Percentiles rank a stretch among this genome's conserved stretches.
These are phyloP conservation scores for Jimgerdemannia lactiflua DNA, from an alignment of 192 early-diverging fungal species.

Conservation along the genomic window DNA sequence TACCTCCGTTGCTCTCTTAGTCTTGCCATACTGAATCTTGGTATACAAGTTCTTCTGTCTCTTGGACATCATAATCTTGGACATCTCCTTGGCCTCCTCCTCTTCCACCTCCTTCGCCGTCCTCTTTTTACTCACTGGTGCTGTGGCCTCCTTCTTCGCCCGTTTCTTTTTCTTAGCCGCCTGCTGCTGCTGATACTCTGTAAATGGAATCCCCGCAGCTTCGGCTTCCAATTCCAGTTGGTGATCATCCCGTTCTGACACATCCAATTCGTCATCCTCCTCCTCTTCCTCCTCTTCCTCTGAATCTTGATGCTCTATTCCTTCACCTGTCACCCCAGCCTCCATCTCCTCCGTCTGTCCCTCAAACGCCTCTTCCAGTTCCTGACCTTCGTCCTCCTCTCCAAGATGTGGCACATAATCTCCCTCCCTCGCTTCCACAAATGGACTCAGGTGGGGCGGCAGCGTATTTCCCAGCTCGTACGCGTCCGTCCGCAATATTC, in stretches of 20 bases:
- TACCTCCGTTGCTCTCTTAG: conserved; percentile 68
- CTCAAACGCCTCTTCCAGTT: conserved; percentile 51
- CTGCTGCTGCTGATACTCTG: conserved; percentile 56
- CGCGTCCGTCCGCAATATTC: conserved; percentile 54
- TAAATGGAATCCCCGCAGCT: conserved; percentile 62
- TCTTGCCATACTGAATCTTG: conserved; percentile 73
- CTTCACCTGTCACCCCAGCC: conserved; percentile 33
- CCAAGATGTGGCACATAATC: conserved; percentile 76
- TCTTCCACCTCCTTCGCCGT: conserved; percentile 47
- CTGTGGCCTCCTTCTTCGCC: conserved; percentile 10
- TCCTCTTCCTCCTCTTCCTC: conserved; percentile 31
- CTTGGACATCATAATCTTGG: conserved; percentile 86
- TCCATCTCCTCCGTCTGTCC: conserved; percentile 61
- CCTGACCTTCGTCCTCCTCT: conserved; percentile 31
- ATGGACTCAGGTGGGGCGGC: conserved; percentile 94
- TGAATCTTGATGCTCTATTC: conserved; percentile 10
- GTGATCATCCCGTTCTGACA: conserved; percentile 45
- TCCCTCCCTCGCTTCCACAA: conserved; percentile 80
- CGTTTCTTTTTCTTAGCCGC: conserved; percentile 27
- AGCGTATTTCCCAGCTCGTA: conserved; percentile 82
- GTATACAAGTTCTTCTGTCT: conserved; percentile 76
- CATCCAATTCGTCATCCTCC: conserved; percentile 15
- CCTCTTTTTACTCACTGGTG: conserved; percentile 46
- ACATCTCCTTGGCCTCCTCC: conserved; percentile 69
- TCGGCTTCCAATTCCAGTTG: conserved; percentile 67